Base-by-base conservation (phyloP, 2,329 filamentous ascomycete species). In the Albifimbria verrucaria region DNA sequence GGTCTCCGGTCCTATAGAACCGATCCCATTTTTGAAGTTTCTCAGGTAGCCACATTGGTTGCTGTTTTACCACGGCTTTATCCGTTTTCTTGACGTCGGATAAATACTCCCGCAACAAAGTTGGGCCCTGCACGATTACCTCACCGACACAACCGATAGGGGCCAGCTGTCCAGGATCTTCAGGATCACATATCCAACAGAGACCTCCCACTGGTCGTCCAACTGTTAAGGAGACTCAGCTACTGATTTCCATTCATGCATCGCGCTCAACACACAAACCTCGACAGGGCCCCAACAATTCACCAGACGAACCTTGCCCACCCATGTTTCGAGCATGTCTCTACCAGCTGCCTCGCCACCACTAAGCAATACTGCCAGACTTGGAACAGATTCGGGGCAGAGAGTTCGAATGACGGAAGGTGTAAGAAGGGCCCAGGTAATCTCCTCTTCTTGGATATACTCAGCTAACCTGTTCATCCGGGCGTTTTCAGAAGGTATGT, bases 111-210 rank as follows among this genome's bases (percentile, higher is more conserved):
- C 52, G 49, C 2, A 58, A 58, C 3, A 68, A 54, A 0, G 62
- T 49, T 2, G 62, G 61, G 0, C 63, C 62, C 39, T 68, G 62
- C 3, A 68, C 53, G 3, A 65, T 26, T 2, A 67, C 53, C 45
- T 68, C 66, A 3, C 65, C 66, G 1, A 63, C 45, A 12, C 48
- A 50, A 1, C 63, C 59, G n/a, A 63, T 51, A 0, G 64, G 57
- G 0, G 59, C 52, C 4, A 68, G 53, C 2, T n/a, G 32, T 24
- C 58, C 18, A 9, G 53, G 52, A 11, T 62, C 51, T 6, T 58
- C 50, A 2, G 60, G 32, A 26, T 55, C 43, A 2, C 63, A 55
- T 2, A 66, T 53, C 65, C 65, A 67, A 21, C 17, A 26, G 5
- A n/a, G 18, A 18, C 22, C 47, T 32, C 23, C 10, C 20, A 54